phyloP scores from a whole-genome alignment of 345 rosid genomes.

The Salix purpurea region DNA sequence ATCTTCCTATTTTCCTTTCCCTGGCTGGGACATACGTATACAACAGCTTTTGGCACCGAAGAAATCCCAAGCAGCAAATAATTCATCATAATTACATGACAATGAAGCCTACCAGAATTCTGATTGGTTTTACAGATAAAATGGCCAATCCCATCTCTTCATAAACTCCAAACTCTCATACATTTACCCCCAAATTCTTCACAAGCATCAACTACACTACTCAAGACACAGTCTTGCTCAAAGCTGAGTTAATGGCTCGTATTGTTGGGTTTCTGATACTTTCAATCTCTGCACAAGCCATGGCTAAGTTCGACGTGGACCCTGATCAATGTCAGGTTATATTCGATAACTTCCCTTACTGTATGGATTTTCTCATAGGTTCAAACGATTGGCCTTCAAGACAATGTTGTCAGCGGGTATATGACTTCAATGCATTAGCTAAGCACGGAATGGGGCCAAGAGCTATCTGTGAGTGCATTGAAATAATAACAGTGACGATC shows the following conservation, averaged over 20 bases:
- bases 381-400: conserved; percentile 18
- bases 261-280: neutral
- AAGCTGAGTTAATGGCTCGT: neutral
- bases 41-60: too few species aligned
- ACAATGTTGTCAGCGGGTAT: conserved; percentile 37
- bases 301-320: neutral
- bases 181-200: too few species aligned
- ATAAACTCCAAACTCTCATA: neutral
- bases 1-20: too few species aligned
- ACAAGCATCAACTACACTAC: too few species aligned
- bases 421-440: conserved; percentile 35
- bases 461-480: conserved; percentile 39
- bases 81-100: neutral
- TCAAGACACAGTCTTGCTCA: neutral
- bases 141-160: neutral
- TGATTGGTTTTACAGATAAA: neutral
- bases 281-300: neutral
- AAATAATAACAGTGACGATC: conserved; percentile 15
- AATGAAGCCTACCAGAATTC: neutral
- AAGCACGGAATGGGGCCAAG: conserved; percentile 23
- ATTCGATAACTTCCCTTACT: conserved; percentile 32
- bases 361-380: conserved; percentile 42
- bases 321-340: neutral
- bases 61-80: too few species aligned
- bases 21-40: too few species aligned